Conservation (phyloP, 495 filamentous ascomycete species). For the Penicillium malachiteum region DNA sequence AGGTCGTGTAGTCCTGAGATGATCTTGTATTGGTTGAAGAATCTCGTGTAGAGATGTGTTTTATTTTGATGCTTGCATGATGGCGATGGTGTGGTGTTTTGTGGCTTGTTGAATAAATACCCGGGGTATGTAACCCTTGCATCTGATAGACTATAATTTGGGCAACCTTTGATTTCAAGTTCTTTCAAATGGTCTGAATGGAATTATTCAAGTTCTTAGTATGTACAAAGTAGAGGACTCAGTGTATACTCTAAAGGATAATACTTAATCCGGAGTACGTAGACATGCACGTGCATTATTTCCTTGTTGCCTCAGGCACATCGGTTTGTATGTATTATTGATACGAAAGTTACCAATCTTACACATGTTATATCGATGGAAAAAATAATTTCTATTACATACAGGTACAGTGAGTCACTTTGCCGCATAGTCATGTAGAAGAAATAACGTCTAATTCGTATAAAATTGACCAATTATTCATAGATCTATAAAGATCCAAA, state of each 20-base stretch:
- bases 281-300: too few species aligned
- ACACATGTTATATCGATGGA: slow-evolving; percentile 1
- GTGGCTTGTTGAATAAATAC: neutral
- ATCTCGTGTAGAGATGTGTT: neutral
- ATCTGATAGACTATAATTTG: slow-evolving; percentile 4
- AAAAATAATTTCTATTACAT: neutral
- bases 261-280: too few species aligned
- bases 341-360: slow-evolving; percentile 4
- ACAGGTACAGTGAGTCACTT: slow-evolving; percentile 10
- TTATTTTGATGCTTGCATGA: neutral
- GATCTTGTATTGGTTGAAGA: neutral
- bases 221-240: too few species aligned
- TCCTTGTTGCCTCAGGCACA: neutral
- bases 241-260: too few species aligned
- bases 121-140: neutral
- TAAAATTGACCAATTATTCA: too few species aligned
- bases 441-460: too few species aligned
- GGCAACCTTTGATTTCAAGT: neutral
- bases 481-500: slow-evolving; percentile 1
- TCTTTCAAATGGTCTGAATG: neutral
- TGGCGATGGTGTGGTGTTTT: neutral
- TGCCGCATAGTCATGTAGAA: neutral
- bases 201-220: too few species aligned
- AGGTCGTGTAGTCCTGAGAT: slow-evolving; percentile 1
- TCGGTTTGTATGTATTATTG: neutral